Conservation (phyloP, 176 grass and related monocot species). For the Hyparrhenia diplandra region DNA sequence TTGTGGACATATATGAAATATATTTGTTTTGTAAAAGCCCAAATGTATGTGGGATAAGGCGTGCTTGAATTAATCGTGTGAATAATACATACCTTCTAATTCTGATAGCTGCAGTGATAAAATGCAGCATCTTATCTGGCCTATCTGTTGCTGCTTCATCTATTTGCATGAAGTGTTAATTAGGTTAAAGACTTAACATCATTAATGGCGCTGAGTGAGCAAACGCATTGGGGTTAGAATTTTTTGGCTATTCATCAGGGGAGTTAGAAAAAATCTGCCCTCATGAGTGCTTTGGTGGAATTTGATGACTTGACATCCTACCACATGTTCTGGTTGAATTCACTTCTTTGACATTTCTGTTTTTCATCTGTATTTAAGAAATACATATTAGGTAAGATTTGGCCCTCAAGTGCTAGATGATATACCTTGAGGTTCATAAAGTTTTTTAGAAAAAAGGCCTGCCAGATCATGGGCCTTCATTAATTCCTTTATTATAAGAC, state of each 20-base stretch:
- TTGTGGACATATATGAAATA: neutral
- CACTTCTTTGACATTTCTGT: neutral
- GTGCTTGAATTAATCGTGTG: neutral
- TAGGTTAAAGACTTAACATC: neutral
- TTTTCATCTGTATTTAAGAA: neutral
- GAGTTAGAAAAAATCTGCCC: neutral
- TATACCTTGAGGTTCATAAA: neutral
- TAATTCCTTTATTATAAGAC: neutral
- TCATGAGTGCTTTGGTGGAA: neutral
- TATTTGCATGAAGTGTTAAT: neutral
- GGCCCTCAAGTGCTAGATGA: neutral
- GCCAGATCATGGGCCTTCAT: neutral
- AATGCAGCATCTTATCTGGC: neutral
- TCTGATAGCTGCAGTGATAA: neutral
- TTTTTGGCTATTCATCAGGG: neutral
- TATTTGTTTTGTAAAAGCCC: neutral
- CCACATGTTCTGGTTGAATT: neutral
- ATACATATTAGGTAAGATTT: neutral
- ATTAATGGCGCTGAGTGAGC: neutral
- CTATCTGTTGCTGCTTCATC: neutral
- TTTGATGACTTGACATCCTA: neutral
- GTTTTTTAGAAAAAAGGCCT: neutral
- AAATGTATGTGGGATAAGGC: neutral
- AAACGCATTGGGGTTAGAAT: neutral
- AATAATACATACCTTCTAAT: neutral